Conservation (phyloP, 441 rosid genomes). For the Daphne laureola region DNA sequence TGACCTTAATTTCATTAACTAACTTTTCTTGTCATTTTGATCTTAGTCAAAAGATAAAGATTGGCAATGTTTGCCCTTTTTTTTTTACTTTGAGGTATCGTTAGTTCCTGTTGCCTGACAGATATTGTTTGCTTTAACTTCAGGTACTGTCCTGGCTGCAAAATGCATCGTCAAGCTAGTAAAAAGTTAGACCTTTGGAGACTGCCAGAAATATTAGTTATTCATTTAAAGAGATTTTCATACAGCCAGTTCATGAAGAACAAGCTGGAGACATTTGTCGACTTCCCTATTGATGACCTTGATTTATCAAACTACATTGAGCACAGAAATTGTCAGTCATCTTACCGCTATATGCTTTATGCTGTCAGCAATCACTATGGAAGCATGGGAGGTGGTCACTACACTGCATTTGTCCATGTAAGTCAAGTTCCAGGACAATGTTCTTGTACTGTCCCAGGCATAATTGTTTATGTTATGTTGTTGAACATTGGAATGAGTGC, state of each 20-base stretch:
- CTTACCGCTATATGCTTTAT: conserved; percentile 61
- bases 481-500: no score
- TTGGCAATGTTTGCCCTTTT: background rate
- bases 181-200: conserved; percentile 84
- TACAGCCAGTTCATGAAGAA: conserved; percentile 59
- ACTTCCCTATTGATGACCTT: conserved; percentile 64
- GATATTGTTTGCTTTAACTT: conserved; percentile 14
- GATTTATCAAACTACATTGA: conserved; percentile 55
- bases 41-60: background rate
- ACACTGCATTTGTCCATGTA: conserved; percentile 81
- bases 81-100: background rate
- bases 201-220: conserved; percentile 65
- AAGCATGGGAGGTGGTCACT: conserved; percentile 83
- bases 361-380: conserved; percentile 78
- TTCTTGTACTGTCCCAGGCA: no score
- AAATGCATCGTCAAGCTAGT: conserved; percentile 62
- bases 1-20: no score
- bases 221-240: conserved; percentile 72
- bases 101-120: conserved; percentile 7
- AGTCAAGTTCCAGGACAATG: conserved; percentile 18
- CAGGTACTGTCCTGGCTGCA: conserved; percentile 77
- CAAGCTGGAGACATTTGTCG: conserved; percentile 73
- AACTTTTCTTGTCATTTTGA: no score
- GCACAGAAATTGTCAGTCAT: conserved; percentile 30
- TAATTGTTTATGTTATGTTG: no score